Percentiles rank a stretch among this genome's conserved stretches.
Conservation (phyloP, 148 eudicot species). For the Fagopyrum esculentum region DNA sequence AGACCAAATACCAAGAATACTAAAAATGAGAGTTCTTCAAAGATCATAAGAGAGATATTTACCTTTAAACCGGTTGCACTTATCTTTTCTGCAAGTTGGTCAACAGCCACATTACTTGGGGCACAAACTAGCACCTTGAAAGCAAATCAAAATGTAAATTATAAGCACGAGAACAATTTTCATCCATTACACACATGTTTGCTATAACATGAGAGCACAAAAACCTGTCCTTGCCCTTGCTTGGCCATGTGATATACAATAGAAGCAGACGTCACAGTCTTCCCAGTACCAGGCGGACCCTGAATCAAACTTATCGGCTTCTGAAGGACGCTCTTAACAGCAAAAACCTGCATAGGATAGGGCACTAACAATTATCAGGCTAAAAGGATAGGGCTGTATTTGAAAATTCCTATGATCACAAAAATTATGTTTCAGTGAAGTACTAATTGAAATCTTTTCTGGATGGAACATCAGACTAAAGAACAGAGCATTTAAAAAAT, state of each 20-base stretch:
- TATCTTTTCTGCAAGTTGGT: slow-evolving; percentile 97
- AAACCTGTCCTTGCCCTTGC: slow-evolving; percentile 98
- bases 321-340: slow-evolving; percentile 96
- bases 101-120: slow-evolving; percentile 99
- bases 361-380: neutral
- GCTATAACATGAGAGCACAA: neutral
- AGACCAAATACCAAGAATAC: neutral
- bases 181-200: neutral
- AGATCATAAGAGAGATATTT: slow-evolving; percentile 1
- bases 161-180: neutral
- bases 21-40: neutral
- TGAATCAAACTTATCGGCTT: slow-evolving; percentile 96
- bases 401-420: neutral
- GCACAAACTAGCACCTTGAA: slow-evolving; percentile 92
- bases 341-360: slow-evolving; percentile 55
- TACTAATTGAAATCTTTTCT: neutral
- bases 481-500: neutral
- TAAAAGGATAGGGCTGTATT: neutral
- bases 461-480: neutral
- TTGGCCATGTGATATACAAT: slow-evolving; percentile 99
- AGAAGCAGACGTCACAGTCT: slow-evolving; percentile 97
- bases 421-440: neutral
- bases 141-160: slow-evolving; percentile 7
- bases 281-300: slow-evolving; percentile 99
- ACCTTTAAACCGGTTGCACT: slow-evolving; percentile 99